Evolutionary conservation across 345 rosid genomes (phyloP), one percentile per base, ranked within the genome.

Genomic region (Euphorbia tirucalli): DNA sequence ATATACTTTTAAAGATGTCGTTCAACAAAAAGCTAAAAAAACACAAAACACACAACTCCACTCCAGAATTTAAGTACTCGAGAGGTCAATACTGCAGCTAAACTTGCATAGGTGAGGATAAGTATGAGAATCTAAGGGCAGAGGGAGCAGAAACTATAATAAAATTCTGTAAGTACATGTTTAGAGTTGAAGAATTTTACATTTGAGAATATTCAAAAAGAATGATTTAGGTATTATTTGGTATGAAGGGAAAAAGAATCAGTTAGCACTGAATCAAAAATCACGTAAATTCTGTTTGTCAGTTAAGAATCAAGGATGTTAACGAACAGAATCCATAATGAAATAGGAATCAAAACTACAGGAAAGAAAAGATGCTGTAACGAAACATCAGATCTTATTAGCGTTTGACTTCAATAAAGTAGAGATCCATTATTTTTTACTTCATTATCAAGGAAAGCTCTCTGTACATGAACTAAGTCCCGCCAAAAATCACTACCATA

Each of bases 81-180:
- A 88, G 90, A 88, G 92, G 87, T 85, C 85, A 76, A 67, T 61
- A 50, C 13, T 70, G 39, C 44, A 65, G 74, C 83, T 86, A 83
- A 68, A 75, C n/a, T 62, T 57, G 46, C 77, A 69, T 78, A 32
- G 44, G n/a, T 31, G 59, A 69, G 69, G 78, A 14, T 25, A 74
- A 59, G 30, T 28, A 43, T 60, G 19, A 49, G 65, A 77, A 69
- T 59, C 74, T 71, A 74, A 25, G 69, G 85, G 76, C 77, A 80
- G 77, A 81, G 61, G 57, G 82, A 71, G 74, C 69, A 49, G 41
- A 59, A 68, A 44, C 35, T 62, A 69, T 28, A 48, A 70, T 48
- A 59, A 50, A 65, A 78, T 74, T 62, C 62, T 59, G 61, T 59
- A 60, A 60, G 68, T 31, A 61, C 66, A 15, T 55, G 57, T 71